Percentiles rank a stretch among this genome's conserved stretches.
Evolutionary conservation across 2,329 filamentous ascomycete species (phyloP).

Genomic region (Cladosporium sphaerospermum): DNA sequence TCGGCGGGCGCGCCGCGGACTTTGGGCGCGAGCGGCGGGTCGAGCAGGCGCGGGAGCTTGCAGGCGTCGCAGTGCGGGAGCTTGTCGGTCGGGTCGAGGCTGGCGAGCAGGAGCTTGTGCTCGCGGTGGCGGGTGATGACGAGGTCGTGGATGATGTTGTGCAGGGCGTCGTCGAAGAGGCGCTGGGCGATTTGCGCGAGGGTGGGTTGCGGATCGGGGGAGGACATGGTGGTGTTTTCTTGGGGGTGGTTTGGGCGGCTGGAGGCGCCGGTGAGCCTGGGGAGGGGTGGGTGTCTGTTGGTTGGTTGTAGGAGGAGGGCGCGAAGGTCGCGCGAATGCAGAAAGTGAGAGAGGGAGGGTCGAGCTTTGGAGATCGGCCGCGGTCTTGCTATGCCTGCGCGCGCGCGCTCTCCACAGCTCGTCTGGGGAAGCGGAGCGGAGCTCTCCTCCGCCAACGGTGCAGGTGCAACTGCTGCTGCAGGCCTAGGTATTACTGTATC

Average conservation of each 20-base stretch:
- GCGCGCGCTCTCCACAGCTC: neutral
- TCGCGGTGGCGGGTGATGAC: slow-evolving; percentile 69
- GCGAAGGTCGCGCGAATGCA: too few relatives aligned
- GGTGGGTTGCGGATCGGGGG: neutral
- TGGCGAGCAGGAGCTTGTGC: slow-evolving; percentile 72
- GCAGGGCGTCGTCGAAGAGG: slow-evolving; percentile 67
- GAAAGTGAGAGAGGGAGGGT: too few relatives aligned
- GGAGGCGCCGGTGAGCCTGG: too few relatives aligned
- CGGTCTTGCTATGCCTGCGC: neutral
- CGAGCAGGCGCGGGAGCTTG: slow-evolving; percentile 65
- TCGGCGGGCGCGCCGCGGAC: slow-evolving; percentile 31
- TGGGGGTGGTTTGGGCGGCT: neutral
- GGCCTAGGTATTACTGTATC: too few relatives aligned
- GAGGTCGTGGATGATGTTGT: slow-evolving; percentile 71
- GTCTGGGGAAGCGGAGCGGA: slow-evolving; percentile 3
- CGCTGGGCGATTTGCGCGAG: slow-evolving; percentile 42
- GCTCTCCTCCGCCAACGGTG: too few relatives aligned
- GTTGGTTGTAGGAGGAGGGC: too few relatives aligned
- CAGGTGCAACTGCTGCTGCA: too few relatives aligned
- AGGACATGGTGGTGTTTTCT: neutral
- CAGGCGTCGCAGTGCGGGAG: slow-evolving; percentile 70
- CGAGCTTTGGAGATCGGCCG: neutral
- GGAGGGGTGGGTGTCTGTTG: too few relatives aligned
- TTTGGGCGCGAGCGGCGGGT: slow-evolving; percentile 55
- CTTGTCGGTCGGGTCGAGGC: slow-evolving; percentile 62